Evolutionary conservation across 1,284 basidiomycete species (phyloP), one percentile per base, ranked within the genome.

Genomic region (Spongispora temasekensis): DNA sequence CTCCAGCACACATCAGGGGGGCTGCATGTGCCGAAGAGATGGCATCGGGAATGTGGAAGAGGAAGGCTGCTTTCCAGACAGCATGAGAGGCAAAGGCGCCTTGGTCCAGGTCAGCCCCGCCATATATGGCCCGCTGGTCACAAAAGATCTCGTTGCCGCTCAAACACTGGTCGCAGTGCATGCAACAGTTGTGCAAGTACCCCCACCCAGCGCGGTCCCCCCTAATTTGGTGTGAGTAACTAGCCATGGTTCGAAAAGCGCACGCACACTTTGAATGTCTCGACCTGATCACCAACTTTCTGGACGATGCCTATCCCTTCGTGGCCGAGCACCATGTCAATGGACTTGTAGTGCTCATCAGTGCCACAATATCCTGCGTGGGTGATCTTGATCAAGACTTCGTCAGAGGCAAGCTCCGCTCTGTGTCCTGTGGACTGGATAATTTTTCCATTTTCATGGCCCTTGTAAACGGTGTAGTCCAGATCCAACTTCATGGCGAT

Each of bases 361-460:
- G 81, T 82, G 59, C 79, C 81, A 58, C 83, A 85, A 8, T 79
- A 34, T 5, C 79, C 79, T 10, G 75, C 77, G 55, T 79, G 79
- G 17, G 78, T 78, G 62, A 80, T 69, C 35, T 66, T 73, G 56
- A 80, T 58, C 5, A 78, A 68, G 34, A 80, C 73, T 40, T 80
- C 67, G 34, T 76, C 71, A 13, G 63, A 54, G 23, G 62, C 67
- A 48, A 71, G 61, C 4, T 59, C 46, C 5, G 66, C 57, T 35
- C 15, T 73, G 57, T 64, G 65, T 1, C 27, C 59, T 4, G 31
- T 30, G 23, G 62, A 50, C 52, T 64, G 53, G 44, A 71, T 32
- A 44, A 75, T 63, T 37, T 34, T 57, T 17, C 72, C 69, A 1
- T 35, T 53, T 9, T 17, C 17, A 25, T 64, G 55, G 7, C 73